These are phyloP conservation scores for Cephaloascus albidus DNA, from an alignment of 805 yeast genomes.

Conservation along the genomic window DNA sequence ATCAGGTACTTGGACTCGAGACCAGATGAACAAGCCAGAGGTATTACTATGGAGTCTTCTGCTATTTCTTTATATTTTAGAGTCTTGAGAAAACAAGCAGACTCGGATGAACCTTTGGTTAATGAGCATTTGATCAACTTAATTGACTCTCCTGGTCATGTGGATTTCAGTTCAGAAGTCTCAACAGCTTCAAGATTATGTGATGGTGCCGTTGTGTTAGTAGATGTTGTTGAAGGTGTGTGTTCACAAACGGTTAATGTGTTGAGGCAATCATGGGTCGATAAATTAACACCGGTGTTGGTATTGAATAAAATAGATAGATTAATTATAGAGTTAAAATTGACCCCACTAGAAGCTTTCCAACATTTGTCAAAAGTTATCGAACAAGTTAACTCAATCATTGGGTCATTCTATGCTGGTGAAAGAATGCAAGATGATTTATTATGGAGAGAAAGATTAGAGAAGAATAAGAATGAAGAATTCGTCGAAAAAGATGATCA, in stretches of 20 bases:
- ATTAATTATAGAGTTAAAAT: constrained; percentile 68
- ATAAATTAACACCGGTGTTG: constrained; percentile 76
- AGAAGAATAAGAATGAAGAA: constrained; percentile 33
- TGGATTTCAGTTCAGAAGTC: constrained; percentile 93
- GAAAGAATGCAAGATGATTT: constrained; percentile 86
- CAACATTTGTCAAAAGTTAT: constrained; percentile 66
- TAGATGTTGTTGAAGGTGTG: constrained; percentile 97
- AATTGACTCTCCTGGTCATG: constrained; percentile 99
- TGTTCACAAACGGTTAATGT: constrained; percentile 97
- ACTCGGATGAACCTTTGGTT: constrained; percentile 23
- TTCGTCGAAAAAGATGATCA: constrained; percentile 71
- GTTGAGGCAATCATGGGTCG: constrained; percentile 91
- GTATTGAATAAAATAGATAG: constrained; percentile 91
- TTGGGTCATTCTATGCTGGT: constrained; percentile 89
- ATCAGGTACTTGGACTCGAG: constrained; percentile 88
- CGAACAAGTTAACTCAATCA: constrained; percentile 91
- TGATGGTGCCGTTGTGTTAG: constrained; percentile 93
- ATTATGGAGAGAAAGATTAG: constrained; percentile 60
- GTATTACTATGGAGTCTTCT: constrained; percentile 96
- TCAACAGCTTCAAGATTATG: constrained; percentile 92
- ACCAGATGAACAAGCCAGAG: constrained; percentile 92
- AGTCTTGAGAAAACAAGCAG: constrained; percentile 38
- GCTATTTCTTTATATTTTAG: constrained; percentile 91
- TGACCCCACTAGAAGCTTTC: constrained; percentile 81
- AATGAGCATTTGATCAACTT: constrained; percentile 81